phyloP scores from a whole-genome alignment of 805 yeast species.

The Scheffersomyces stipitis region DNA sequence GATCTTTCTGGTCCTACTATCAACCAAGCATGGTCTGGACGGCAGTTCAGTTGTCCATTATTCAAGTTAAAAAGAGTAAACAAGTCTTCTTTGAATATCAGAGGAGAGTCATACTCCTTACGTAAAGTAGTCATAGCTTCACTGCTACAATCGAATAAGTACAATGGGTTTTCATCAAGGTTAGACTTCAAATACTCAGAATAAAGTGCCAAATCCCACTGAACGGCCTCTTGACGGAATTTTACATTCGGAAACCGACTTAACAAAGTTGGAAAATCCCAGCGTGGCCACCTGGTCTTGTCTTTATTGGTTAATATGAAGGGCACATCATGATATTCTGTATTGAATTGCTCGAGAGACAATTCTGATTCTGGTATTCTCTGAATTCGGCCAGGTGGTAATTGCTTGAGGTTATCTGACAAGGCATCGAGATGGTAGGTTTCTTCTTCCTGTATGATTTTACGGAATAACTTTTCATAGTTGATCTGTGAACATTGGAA shows the following conservation, averaged over 20 bases:
- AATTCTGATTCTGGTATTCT: slow-evolving; percentile 49
- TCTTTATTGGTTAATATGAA: slow-evolving; percentile 51
- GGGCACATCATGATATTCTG: slow-evolving; percentile 53
- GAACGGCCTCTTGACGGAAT: slow-evolving; percentile 84
- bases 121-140: slow-evolving; percentile 59
- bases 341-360: slow-evolving; percentile 46
- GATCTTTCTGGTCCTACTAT: slow-evolving; percentile 80
- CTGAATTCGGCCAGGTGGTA: slow-evolving; percentile 47
- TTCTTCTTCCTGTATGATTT: slow-evolving; percentile 49
- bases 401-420: slow-evolving; percentile 9
- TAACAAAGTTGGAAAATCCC: slow-evolving; percentile 55
- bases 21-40: slow-evolving; percentile 94
- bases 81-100: slow-evolving; percentile 55
- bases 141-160: slow-evolving; percentile 79
- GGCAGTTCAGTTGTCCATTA: slow-evolving; percentile 34
- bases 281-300: slow-evolving; percentile 56
- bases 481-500: slow-evolving; percentile 76
- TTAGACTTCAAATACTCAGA: slow-evolving; percentile 59
- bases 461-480: slow-evolving; percentile 49
- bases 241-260: slow-evolving; percentile 55
- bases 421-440: slow-evolving; percentile 22
- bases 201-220: slow-evolving; percentile 70
- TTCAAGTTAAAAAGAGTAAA: slow-evolving; percentile 51
- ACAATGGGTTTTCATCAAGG: slow-evolving; percentile 80
- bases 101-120: slow-evolving; percentile 55